Percentiles rank a stretch among this genome's conserved stretches.
phyloP scores from a whole-genome alignment of 1,139 yeast species.

The Pichia sp. region DNA sequence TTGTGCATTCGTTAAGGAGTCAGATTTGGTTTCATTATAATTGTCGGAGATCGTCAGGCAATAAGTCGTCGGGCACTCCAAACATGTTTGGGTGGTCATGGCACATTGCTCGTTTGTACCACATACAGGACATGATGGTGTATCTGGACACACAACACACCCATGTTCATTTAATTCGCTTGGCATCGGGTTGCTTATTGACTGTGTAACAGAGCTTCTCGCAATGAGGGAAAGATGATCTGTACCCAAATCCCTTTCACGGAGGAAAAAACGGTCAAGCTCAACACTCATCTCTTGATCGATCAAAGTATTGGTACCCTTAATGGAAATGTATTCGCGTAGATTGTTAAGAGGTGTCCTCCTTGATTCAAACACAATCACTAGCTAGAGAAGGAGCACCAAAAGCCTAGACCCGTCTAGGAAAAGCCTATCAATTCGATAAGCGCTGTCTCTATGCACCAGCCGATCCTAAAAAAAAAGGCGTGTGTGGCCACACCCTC shows the following conservation, averaged over 20 bases:
- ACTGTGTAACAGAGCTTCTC: not conserved
- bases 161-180: no score
- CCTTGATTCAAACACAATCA: no score
- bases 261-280: not conserved
- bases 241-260: not conserved
- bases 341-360: no score
- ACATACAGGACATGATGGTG: constrained; percentile 49
- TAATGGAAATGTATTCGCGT: no score
- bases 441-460: no score
- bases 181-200: not conserved
- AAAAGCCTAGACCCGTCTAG: no score
- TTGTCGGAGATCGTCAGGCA: constrained; percentile 33
- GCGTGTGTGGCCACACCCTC: no score
- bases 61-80: constrained; percentile 47
- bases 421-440: no score
- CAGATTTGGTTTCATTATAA: constrained; percentile 6
- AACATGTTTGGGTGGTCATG: constrained; percentile 47
- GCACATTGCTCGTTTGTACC: constrained; percentile 44
- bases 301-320: no score
- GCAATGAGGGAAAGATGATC: not conserved
- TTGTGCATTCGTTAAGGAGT: constrained; percentile 20
- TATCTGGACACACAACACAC: constrained; percentile 47
- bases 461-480: no score
- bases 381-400: no score
- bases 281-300: not conserved